A percentile compares a stretch with the other conserved stretches of the same genome.
phyloP scores from a whole-genome alignment of 148 eudicot species.

The Simmondsia chinensis region DNA sequence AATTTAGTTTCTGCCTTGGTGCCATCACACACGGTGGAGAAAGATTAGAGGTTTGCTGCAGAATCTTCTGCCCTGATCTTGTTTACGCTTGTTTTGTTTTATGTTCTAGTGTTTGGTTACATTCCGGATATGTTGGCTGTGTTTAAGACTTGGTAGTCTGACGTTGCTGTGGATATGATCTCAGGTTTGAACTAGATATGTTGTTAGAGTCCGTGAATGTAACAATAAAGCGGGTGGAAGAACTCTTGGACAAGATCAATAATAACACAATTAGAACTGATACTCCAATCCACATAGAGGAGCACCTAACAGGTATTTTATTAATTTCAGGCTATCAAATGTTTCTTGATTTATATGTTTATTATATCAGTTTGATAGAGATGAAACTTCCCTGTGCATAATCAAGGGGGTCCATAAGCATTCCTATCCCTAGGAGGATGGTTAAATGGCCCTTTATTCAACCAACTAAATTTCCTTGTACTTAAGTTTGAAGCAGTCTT shows the following conservation, averaged over 20 bases:
- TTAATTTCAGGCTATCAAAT: constrained; percentile 5
- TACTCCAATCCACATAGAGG: constrained; percentile 47
- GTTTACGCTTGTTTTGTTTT: no score
- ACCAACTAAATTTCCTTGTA: no score
- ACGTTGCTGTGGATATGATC: neutral
- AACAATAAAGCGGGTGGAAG: constrained; percentile 76
- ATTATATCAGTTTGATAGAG: constrained; percentile 9
- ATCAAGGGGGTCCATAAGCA: no score
- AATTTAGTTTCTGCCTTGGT: no score
- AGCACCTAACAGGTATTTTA: constrained; percentile 51
- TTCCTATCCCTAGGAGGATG: no score
- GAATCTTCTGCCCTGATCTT: no score
- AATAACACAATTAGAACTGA: constrained; percentile 42
- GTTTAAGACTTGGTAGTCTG: neutral
- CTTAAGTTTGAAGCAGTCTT: no score
- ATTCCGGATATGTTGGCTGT: neutral
- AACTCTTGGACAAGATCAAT: constrained; percentile 61
- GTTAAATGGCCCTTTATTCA: no score
- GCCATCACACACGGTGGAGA: no score
- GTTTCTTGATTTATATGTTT: constrained; percentile 1
- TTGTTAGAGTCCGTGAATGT: constrained; percentile 69
- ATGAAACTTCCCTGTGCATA: no score
- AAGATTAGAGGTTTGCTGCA: no score
- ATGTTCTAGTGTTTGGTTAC: neutral
- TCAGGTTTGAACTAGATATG: constrained; percentile 97